Evolutionary conservation across 2,329 filamentous ascomycete genomes (phyloP), one percentile per base, ranked within the genome.

Genomic region (Trichophyton simii): DNA sequence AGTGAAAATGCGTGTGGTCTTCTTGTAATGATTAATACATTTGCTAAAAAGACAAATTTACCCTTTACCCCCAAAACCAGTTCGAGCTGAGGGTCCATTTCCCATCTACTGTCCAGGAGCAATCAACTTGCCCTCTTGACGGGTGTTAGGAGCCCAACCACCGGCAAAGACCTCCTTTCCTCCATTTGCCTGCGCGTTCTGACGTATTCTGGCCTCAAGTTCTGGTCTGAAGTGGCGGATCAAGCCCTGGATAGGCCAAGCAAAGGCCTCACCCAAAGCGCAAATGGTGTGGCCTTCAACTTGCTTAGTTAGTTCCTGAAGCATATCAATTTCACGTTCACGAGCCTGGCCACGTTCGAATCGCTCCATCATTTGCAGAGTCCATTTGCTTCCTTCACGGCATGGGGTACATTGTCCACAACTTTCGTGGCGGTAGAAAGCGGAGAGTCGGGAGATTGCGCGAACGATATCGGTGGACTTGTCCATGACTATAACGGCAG

Each of bases 391-490:
- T 67, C 94, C 94, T 79, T 99, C 94, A 73, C 94, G 88, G 83
- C 94, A 99, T n/a, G 94, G 94, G 62, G 94, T 99, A 81, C 94
- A 99, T 80, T 99, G 94, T 63, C 94, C 94, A 76, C 94, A 99
- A 67, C 87, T 91, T 81, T 99, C 94, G 80, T 99, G 94, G 77
- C 91, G 88, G 82, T 99, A 99, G 81, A 99, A 99, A 75, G 92
- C 89, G 70, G 88, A 89, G 69, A 99, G 85, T 69, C 94, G 87
- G 66, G 89, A 87, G 73, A 99, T 97, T 72, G 90, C 89, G 66
- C 92, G 88, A 67, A 99, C 91, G 59, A 99, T 88, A 74, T 99
- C 94, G 66, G 94, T 89, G 71, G 87, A 92, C 83, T 97, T 95
- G 79, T 99, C 94, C 89, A 99, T 96, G 75, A 99, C 94, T 71